Percentiles rank a stretch among this genome's conserved stretches.
phyloP scores from a whole-genome alignment of 1,284 basidiomycete species.

The Psilocybe mexicana region DNA sequence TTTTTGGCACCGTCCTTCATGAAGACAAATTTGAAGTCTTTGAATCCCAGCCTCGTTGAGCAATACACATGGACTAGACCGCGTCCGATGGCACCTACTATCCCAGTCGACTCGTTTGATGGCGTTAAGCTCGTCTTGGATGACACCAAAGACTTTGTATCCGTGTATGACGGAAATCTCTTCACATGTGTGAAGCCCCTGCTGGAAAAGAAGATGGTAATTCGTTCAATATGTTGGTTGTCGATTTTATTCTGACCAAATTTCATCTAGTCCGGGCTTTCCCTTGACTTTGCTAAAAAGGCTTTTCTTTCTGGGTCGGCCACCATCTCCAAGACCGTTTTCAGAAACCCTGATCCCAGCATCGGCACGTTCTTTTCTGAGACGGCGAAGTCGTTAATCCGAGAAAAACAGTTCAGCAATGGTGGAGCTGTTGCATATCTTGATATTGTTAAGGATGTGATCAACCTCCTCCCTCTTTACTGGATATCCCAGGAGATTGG shows the following conservation, averaged over 20 bases:
- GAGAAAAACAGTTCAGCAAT: constrained; percentile 36
- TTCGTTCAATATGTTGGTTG: background rate
- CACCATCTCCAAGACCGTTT: constrained; percentile 14
- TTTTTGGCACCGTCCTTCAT: constrained; percentile 56
- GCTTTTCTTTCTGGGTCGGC: constrained; percentile 11
- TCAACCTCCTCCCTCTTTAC: constrained; percentile 64
- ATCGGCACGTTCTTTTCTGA: constrained; percentile 38
- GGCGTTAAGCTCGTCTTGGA: constrained; percentile 39
- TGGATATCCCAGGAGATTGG: constrained; percentile 64
- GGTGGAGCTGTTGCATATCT: constrained; percentile 43
- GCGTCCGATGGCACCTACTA: constrained; percentile 22
- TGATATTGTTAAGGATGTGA: constrained; percentile 74
- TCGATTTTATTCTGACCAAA: background rate
- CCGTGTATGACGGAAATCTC: constrained; percentile 32
- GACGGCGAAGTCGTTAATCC: constrained; percentile 40
- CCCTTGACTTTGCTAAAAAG: constrained; percentile 3
- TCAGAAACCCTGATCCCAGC: constrained; percentile 19
- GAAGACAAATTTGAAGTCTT: constrained; percentile 34
- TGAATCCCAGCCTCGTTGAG: constrained; percentile 29
- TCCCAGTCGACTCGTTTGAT: constrained; percentile 32
- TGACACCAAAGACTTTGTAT: constrained; percentile 29
- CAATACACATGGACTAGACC: constrained; percentile 55
- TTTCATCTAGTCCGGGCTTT: background rate
- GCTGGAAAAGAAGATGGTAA: constrained; percentile 22
- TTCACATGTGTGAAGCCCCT: constrained; percentile 23